These are phyloP conservation scores for Scleroderma citrinum DNA, from an alignment of 768 basidiomycete genomes.

Conservation along the genomic window DNA sequence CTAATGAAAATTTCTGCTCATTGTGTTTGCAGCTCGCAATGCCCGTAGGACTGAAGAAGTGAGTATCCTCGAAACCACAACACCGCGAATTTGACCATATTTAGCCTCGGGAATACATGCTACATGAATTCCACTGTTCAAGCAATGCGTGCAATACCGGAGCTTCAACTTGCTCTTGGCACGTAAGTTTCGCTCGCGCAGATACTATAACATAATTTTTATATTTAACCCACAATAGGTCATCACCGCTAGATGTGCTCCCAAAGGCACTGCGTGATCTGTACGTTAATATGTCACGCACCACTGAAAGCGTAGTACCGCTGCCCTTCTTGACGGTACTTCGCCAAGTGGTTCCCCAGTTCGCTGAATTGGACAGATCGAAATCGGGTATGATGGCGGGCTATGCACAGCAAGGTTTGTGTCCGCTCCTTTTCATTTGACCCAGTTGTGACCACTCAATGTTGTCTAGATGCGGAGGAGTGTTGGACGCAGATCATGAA, in stretches of 20 bases:
- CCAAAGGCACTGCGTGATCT: conserved; percentile 58
- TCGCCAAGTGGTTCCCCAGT: conserved; percentile 82
- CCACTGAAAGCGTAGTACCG: conserved; percentile 73
- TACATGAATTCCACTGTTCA: conserved; percentile 98
- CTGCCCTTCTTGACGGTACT: conserved; percentile 60
- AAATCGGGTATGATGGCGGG: conserved; percentile 35
- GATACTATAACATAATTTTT: neutral
- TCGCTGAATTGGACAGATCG: conserved; percentile 63
- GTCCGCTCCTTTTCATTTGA: neutral
- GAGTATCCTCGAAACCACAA: conserved; percentile 9
- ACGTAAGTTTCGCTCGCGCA: conserved; percentile 36
- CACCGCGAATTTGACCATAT: neutral
- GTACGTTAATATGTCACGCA: conserved; percentile 66
- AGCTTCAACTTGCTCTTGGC: conserved; percentile 69
- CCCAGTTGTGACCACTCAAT: conserved; percentile 1
- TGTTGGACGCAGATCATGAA: conserved; percentile 76
- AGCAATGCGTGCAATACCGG: conserved; percentile 88
- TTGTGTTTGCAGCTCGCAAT: conserved; percentile 50
- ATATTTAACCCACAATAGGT: conserved; percentile 13
- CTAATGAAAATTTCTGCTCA: neutral
- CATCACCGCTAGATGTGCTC: conserved; percentile 37
- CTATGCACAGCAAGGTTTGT: conserved; percentile 75
- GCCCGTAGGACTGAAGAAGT: conserved; percentile 82
- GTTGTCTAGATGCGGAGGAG: conserved; percentile 77
- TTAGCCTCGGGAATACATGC: conserved; percentile 85